These are phyloP conservation scores for Ormosia semicastrata DNA, from an alignment of 306 rosid species.

Conservation along the genomic window DNA sequence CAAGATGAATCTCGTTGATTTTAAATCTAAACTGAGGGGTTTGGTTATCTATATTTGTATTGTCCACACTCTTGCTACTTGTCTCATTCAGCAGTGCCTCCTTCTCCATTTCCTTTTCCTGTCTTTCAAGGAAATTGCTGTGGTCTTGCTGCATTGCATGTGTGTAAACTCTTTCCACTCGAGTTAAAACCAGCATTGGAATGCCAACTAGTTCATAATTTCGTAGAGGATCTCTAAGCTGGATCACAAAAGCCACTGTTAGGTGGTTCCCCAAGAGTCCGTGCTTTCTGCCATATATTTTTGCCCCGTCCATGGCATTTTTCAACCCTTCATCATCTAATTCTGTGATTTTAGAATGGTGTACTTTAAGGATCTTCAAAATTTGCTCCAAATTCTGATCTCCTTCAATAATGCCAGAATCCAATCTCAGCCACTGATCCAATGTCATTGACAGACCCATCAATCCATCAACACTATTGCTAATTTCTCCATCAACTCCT, in stretches of 20 bases:
- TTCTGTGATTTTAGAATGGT: conserved; percentile 50
- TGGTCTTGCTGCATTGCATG: conserved; percentile 11
- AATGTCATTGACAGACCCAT: conserved; percentile 56
- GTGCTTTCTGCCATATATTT: conserved; percentile 19
- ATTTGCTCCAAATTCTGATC: conserved; percentile 36
- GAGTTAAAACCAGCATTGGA: conserved; percentile 67
- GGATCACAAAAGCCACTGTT: conserved; percentile 54
- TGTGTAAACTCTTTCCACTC: conserved; percentile 48
- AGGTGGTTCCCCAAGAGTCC: conserved; percentile 60
- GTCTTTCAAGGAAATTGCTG: neutral
- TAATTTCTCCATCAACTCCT: conserved; percentile 29
- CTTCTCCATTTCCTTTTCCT: conserved; percentile 1
- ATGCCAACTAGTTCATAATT: conserved; percentile 68
- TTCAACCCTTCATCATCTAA: conserved; percentile 37
- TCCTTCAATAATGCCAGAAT: conserved; percentile 60
- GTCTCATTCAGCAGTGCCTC: neutral
- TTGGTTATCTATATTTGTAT: conserved; percentile 9
- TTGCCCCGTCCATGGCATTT: conserved; percentile 20
- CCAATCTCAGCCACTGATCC: conserved; percentile 73
- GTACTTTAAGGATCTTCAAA: conserved; percentile 49
- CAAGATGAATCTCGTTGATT: conserved; percentile 49
- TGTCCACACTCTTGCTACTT: neutral
- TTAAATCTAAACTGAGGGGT: conserved; percentile 32
- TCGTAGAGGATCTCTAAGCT: conserved; percentile 64
- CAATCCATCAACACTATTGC: conserved; percentile 33